Evolutionary conservation across 805 yeast genomes (phyloP).

Genomic region (Wickerhamiella domercqiae): DNA sequence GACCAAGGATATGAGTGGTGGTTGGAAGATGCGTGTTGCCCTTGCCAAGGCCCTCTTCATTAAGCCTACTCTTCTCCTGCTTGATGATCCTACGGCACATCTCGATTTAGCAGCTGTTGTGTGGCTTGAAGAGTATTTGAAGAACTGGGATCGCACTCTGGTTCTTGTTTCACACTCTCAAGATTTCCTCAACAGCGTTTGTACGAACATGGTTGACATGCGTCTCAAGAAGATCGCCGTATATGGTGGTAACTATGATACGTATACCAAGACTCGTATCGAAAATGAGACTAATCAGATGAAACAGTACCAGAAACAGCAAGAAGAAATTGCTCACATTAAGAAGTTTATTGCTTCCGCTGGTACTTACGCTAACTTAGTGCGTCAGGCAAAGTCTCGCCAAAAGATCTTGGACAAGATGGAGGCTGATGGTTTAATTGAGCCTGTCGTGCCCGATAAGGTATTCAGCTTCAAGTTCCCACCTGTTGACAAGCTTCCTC

Average conservation of each 20-base stretch:
- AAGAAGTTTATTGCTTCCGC: slow-evolving; percentile 98
- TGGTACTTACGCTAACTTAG: slow-evolving; percentile 98
- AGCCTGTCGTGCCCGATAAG: slow-evolving; percentile 82
- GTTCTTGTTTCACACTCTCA: slow-evolving; percentile 94
- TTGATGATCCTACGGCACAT: slow-evolving; percentile 99
- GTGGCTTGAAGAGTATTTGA: slow-evolving; percentile 97
- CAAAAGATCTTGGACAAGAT: slow-evolving; percentile 98
- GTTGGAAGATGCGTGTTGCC: slow-evolving; percentile 99
- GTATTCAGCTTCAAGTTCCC: slow-evolving; percentile 92
- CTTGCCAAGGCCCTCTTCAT: slow-evolving; percentile 95
- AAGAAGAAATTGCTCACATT: slow-evolving; percentile 95
- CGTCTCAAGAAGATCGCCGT: slow-evolving; percentile 56
- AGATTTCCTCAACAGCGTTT: slow-evolving; percentile 98
- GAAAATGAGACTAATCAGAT: slow-evolving; percentile 94
- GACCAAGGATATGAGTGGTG: slow-evolving; percentile 99
- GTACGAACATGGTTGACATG: slow-evolving; percentile 97
- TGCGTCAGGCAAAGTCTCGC: slow-evolving; percentile 96
- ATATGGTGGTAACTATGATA: slow-evolving; percentile 98
- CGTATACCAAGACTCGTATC: slow-evolving; percentile 83
- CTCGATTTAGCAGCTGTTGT: slow-evolving; percentile 99
- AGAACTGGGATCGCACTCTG: slow-evolving; percentile 83
- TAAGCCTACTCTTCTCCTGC: slow-evolving; percentile 82
- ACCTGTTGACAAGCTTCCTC: slow-evolving; percentile 91
- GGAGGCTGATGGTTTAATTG: slow-evolving; percentile 95
- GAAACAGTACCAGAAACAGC: slow-evolving; percentile 95